Evolutionary conservation across 805 yeast species (phyloP).

Genomic region (Kuraishia cidri): DNA sequence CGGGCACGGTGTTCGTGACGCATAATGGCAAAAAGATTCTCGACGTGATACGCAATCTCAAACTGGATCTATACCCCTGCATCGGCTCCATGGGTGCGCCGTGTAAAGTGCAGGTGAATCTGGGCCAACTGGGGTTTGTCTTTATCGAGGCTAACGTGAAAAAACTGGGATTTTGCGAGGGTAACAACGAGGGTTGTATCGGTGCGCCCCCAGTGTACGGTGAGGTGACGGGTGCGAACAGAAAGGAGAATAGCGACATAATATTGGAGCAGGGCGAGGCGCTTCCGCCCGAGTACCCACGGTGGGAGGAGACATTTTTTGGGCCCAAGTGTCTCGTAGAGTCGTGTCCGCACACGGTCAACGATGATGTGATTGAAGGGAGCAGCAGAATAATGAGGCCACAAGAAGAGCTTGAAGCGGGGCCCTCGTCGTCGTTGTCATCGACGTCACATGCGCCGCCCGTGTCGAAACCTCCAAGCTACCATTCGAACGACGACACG

Average conservation of each 20-base stretch:
- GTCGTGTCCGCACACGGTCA: too few relatives aligned
- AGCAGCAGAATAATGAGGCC: too few relatives aligned
- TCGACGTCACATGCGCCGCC: too few relatives aligned
- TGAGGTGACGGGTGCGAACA: slow-evolving; percentile 10
- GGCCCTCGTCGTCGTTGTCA: too few relatives aligned
- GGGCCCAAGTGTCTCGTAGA: slow-evolving; percentile 26
- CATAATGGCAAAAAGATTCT: slow-evolving; percentile 45
- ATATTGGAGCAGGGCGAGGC: slow-evolving; percentile 66
- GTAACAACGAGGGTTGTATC: slow-evolving; percentile 27
- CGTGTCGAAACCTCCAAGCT: slow-evolving; percentile 19
- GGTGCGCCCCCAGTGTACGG: slow-evolving; percentile 29
- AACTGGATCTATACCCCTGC: slow-evolving; percentile 42
- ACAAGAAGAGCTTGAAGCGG: too few relatives aligned
- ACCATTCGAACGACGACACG: slow-evolving; percentile 12
- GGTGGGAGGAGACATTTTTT: slow-evolving; percentile 53
- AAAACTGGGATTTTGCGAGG: slow-evolving; percentile 47
- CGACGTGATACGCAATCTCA: slow-evolving; percentile 41
- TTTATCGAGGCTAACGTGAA: slow-evolving; percentile 78
- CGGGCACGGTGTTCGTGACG: slow-evolving; percentile 44
- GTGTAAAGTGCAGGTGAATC: slow-evolving; percentile 39
- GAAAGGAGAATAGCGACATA: slow-evolving; percentile 27
- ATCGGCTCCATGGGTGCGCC: slow-evolving; percentile 40
- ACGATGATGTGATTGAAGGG: neutral
- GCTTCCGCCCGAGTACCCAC: slow-evolving; percentile 64
- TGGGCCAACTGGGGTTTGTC: slow-evolving; percentile 87